Evolutionary conservation across 75 land plant genomes (phyloP), one percentile per base, ranked within the genome.

Genomic region (Cunninghamia lanceolata): DNA sequence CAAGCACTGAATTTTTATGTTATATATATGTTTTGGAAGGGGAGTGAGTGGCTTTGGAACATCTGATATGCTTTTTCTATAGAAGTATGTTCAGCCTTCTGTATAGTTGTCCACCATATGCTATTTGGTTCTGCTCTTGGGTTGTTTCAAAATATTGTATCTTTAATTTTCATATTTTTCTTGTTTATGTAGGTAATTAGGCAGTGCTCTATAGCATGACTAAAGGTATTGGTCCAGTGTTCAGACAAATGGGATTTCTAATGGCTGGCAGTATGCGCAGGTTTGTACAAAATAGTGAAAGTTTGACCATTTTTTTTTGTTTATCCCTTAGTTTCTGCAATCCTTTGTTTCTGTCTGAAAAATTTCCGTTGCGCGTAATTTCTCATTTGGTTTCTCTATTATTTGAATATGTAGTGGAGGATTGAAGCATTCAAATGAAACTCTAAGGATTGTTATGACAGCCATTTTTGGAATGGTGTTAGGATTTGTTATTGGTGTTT

Each of bases 401-500:
- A 1, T 75, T 38, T 15, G 19, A 11, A 38, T 35, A 15, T 75
- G 40, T 42, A 75, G 78, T 38, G 78, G 78, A 36, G 42, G 78
- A 9, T 38, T 75, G 78, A 93, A 73, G 50, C 87, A 54, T 75
- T 83, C 90, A 66, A 86, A 85, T 89, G 92, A 91, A 46, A 36
- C 85, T n/a, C n/a, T n/a, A n/a, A n/a, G n/a, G n/a, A n/a, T n/a
- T n/a, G n/a, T n/a, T n/a, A n/a, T n/a, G n/a, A 90, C 90, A 25
- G 84, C 91, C 9, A 56, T 93, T 43, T n/a, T 89, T 30, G 94
- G 94, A 56, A 35, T 91, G 21, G 76, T 93, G 9, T 85, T 93
- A 83, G 94, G 94, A 75, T 90, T 86, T 83, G 87, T 93, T 85
- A n/a, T 93, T 74, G 93, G 94, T 34, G 74, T 83, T 79, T 89